phyloP scores from a whole-genome alignment of 352 stramenopile genomes.

The Pythium apleroticum region DNA sequence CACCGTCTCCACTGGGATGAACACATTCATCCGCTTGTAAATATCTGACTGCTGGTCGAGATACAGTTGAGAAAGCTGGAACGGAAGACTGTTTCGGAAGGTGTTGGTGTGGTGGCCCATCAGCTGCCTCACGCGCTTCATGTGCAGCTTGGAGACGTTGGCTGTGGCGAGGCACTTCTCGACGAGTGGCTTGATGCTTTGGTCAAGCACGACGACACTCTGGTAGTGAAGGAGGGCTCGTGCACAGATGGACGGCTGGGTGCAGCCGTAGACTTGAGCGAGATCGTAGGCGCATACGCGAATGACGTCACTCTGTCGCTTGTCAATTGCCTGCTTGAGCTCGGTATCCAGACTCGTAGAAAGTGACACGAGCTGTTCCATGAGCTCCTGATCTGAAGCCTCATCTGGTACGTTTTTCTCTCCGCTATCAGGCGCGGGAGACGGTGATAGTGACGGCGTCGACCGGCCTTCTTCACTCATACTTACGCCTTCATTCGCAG shows the following conservation, averaged over 20 bases:
- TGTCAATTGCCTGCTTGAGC: slow-evolving; percentile 41
- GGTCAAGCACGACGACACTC: slow-evolving; percentile 38
- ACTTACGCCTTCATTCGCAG: slow-evolving; percentile 7
- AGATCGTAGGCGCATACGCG: slow-evolving; percentile 55
- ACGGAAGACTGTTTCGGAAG: slow-evolving; percentile 47
- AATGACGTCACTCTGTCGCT: slow-evolving; percentile 37
- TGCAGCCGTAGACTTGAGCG: slow-evolving; percentile 53
- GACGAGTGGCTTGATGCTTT: slow-evolving; percentile 36
- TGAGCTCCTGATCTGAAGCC: slow-evolving; percentile 5
- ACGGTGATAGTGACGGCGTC: background rate
- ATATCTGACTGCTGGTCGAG: slow-evolving; percentile 64
- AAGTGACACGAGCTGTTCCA: background rate
- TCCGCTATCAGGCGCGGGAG: background rate
- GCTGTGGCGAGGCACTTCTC: slow-evolving; percentile 35
- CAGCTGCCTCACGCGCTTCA: slow-evolving; percentile 41
- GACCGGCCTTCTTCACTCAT: slow-evolving; percentile 17
- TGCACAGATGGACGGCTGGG: slow-evolving; percentile 41
- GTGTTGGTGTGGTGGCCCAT: slow-evolving; percentile 41
- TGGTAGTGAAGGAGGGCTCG: slow-evolving; percentile 69
- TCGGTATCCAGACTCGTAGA: slow-evolving; percentile 11
- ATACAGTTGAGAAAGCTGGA: slow-evolving; percentile 67
- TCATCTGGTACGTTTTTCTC: slow-evolving; percentile 12
- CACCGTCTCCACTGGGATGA: slow-evolving; percentile 38
- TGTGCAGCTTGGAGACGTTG: slow-evolving; percentile 52
- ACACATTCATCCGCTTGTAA: slow-evolving; percentile 59